Evolutionary conservation across 176 grass and related monocot genomes (phyloP).

Genomic region (Zea luxurians): DNA sequence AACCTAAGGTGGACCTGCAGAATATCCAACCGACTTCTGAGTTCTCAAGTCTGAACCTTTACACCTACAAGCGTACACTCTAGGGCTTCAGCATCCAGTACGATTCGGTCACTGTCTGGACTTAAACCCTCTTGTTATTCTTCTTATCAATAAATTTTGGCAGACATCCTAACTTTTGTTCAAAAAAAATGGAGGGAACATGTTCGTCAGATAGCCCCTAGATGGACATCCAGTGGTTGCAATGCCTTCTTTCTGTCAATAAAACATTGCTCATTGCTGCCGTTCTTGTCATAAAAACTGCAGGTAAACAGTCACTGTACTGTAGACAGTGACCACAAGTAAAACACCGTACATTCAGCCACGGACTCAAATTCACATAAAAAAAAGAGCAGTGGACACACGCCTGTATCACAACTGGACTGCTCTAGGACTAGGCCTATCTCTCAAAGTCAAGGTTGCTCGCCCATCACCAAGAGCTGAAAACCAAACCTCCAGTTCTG

Average conservation of each 20-base stretch:
- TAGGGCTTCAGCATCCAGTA: no score
- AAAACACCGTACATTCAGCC: background rate
- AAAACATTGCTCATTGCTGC: background rate
- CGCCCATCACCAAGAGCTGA: background rate
- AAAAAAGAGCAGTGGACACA: background rate
- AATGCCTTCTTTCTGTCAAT: background rate
- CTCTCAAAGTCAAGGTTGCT: background rate
- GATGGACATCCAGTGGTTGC: background rate
- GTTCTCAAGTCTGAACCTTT: no score
- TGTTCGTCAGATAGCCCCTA: background rate
- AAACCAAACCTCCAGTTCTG: background rate
- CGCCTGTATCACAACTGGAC: background rate
- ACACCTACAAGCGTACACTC: no score
- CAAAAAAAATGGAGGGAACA: background rate
- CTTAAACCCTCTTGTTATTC: no score
- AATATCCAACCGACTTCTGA: no score
- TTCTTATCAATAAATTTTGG: no score
- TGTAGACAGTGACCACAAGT: background rate
- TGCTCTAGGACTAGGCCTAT: background rate
- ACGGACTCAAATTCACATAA: background rate
- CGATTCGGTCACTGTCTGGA: no score
- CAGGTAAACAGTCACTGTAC: background rate
- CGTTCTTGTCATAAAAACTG: background rate
- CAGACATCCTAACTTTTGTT: no score
- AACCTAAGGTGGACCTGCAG: no score